Conservation (phyloP, 2,329 filamentous ascomycete species). For the Aspergillus sp. region DNA sequence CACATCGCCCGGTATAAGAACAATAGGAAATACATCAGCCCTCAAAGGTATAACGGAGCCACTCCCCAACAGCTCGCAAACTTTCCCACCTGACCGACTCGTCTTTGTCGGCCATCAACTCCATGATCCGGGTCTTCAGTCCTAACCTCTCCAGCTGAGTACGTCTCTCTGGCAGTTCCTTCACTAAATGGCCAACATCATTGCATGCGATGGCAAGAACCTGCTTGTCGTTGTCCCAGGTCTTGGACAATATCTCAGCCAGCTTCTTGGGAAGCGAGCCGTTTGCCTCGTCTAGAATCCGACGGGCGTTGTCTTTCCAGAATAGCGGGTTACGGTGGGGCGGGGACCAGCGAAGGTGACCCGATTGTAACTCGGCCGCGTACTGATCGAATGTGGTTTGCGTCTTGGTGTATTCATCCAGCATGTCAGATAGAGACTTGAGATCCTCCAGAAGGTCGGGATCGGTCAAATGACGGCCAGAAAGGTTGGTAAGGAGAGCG, state of each 20-base stretch:
- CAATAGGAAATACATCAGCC: slow-evolving; percentile 21
- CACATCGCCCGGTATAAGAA: too few relatives aligned
- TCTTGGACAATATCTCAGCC: slow-evolving; percentile 78
- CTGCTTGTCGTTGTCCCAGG: slow-evolving; percentile 77
- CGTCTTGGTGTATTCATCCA: slow-evolving; percentile 77
- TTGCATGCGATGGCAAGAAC: slow-evolving; percentile 91
- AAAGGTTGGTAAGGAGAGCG: slow-evolving; percentile 53
- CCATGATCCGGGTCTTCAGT: slow-evolving; percentile 84
- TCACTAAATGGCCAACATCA: slow-evolving; percentile 82
- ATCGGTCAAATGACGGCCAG: slow-evolving; percentile 47
- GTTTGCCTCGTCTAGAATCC: slow-evolving; percentile 78
- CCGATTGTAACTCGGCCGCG: slow-evolving; percentile 76
- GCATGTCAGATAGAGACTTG: slow-evolving; percentile 53
- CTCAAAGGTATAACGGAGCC: slow-evolving; percentile 67
- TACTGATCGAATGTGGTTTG: slow-evolving; percentile 66
- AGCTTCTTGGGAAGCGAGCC: slow-evolving; percentile 74
- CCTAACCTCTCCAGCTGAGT: slow-evolving; percentile 75
- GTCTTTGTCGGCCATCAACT: slow-evolving; percentile 84
- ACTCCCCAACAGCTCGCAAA: slow-evolving; percentile 75
- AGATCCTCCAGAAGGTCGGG: slow-evolving; percentile 47
- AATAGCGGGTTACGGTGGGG: slow-evolving; percentile 82
- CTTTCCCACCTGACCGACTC: slow-evolving; percentile 92
- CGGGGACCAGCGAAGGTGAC: slow-evolving; percentile 87
- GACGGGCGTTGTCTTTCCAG: slow-evolving; percentile 86
- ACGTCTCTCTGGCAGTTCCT: slow-evolving; percentile 81